Evolutionary conservation across 768 basidiomycete species (phyloP).

Genomic region (Crepidotus variabilis): DNA sequence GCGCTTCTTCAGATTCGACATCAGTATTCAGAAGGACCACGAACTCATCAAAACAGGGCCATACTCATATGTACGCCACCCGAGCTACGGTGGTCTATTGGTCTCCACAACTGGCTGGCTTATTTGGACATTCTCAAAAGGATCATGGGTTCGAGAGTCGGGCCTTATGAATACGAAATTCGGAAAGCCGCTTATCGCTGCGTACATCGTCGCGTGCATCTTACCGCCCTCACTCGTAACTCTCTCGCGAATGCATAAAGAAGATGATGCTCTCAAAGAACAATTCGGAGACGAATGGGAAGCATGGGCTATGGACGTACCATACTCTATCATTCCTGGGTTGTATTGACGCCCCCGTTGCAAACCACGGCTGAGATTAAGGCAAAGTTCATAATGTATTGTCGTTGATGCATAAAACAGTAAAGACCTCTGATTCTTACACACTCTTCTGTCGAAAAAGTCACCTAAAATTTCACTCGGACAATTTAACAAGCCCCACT

Average conservation of each 20-base stretch:
- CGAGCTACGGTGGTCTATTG: constrained; percentile 36
- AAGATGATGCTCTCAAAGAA: background rate
- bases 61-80: constrained; percentile 42
- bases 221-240: background rate
- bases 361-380: too few species aligned
- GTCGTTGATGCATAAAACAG: too few species aligned
- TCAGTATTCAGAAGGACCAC: constrained; percentile 36
- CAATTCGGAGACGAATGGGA: constrained; percentile 3
- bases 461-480: too few species aligned
- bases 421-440: too few species aligned
- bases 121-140: constrained; percentile 10
- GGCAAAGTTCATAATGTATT: too few species aligned
- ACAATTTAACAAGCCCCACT: too few species aligned
- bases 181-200: background rate
- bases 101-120: constrained; percentile 11
- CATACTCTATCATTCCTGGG: constrained; percentile 1
- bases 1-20: constrained; percentile 16
- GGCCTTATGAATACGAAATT: constrained; percentile 1
- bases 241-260: background rate
- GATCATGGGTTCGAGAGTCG: constrained; percentile 16
- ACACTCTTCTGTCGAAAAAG: too few species aligned
- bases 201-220: background rate
- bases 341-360: background rate
- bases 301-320: background rate
- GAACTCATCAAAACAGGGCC: constrained; percentile 39